A percentile compares a stretch with the other conserved stretches of the same genome.
These are phyloP conservation scores for Coemansia sp. DNA, from an alignment of 192 early-diverging fungal genomes.

Conservation along the genomic window DNA sequence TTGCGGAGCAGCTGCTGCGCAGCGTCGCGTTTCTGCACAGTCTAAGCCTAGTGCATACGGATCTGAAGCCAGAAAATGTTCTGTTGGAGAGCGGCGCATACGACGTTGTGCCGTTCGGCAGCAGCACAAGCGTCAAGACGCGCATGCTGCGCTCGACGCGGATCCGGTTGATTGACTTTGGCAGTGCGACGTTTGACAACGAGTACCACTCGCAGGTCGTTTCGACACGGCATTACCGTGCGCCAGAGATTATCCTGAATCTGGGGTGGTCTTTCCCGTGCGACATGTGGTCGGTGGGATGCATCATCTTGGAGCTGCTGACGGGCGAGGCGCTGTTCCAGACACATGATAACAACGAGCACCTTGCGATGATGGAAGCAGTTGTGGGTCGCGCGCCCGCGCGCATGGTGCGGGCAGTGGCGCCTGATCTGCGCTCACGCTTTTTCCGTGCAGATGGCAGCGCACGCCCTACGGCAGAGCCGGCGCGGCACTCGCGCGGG, in stretches of 20 bases:
- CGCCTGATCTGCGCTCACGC: conserved; percentile 31
- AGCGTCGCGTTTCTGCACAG: conserved; percentile 91
- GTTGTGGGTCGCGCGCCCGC: conserved; percentile 79
- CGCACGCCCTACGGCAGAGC: conserved; percentile 44
- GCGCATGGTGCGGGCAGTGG: conserved; percentile 57
- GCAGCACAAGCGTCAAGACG: conserved; percentile 54
- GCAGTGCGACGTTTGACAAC: conserved; percentile 88
- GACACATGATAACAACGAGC: conserved; percentile 96
- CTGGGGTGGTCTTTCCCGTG: conserved; percentile 95
- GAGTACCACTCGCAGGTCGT: conserved; percentile 92
- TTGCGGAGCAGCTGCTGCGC: conserved; percentile 81
- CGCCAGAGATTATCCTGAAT: conserved; percentile 94
- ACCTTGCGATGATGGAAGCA: conserved; percentile 94
- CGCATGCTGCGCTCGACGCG: conserved; percentile 68
- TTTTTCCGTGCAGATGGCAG: conserved; percentile 42
- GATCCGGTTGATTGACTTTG: conserved; percentile 95
- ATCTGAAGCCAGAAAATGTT: conserved; percentile 97
- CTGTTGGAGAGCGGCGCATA: conserved; percentile 66
- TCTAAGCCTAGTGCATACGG: conserved; percentile 88
- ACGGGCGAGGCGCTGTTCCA: conserved; percentile 97
- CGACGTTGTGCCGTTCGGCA: conserved; percentile 57
- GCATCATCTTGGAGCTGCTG: conserved; percentile 92
- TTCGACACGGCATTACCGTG: conserved; percentile 93
- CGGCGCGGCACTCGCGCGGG: conserved; percentile 39
- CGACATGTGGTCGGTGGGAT: conserved; percentile 98